phyloP scores from a whole-genome alignment of 768 basidiomycete genomes.

The Kwoniella sp. region DNA sequence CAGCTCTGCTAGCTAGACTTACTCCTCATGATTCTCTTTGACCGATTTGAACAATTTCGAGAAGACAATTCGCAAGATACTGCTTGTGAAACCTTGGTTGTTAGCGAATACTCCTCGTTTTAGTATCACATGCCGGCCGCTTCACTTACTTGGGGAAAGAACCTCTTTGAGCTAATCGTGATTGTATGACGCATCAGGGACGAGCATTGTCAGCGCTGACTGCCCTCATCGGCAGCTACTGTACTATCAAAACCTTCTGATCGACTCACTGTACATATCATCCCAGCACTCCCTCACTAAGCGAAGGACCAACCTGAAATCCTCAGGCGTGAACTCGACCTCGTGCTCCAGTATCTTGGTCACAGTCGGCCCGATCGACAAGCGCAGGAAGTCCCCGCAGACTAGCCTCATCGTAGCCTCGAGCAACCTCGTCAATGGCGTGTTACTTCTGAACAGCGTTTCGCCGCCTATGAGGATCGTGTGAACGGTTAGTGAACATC shows the following conservation, averaged over 20 bases:
- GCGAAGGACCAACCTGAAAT: slow-evolving; percentile 4
- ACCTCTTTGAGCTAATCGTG: slow-evolving; percentile 20
- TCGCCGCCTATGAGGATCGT: slow-evolving; percentile 16
- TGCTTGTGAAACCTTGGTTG: too few relatives aligned
- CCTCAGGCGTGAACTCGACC: slow-evolving; percentile 10
- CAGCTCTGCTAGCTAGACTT: background rate
- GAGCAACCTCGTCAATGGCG: slow-evolving; percentile 27
- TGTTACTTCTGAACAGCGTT: slow-evolving; percentile 29
- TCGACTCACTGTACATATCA: slow-evolving; percentile 28
- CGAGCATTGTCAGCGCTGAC: too few relatives aligned
- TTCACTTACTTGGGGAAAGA: slow-evolving; percentile 26
- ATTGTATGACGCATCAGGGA: too few relatives aligned
- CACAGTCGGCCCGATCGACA: slow-evolving; percentile 23
- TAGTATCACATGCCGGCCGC: background rate
- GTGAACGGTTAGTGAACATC: too few relatives aligned
- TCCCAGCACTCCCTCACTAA: slow-evolving; percentile 22
- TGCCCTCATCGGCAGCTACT: background rate
- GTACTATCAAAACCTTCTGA: background rate
- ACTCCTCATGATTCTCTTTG: slow-evolving; percentile 22
- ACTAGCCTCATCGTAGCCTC: slow-evolving; percentile 29
- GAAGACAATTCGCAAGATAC: slow-evolving; percentile 25
- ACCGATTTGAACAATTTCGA: slow-evolving; percentile 18
- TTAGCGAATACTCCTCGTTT: too few relatives aligned
- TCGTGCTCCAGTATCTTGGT: slow-evolving; percentile 5
- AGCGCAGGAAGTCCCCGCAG: slow-evolving; percentile 17